Conservation (phyloP, 345 rosid species). For the Boechera retrofracta region DNA sequence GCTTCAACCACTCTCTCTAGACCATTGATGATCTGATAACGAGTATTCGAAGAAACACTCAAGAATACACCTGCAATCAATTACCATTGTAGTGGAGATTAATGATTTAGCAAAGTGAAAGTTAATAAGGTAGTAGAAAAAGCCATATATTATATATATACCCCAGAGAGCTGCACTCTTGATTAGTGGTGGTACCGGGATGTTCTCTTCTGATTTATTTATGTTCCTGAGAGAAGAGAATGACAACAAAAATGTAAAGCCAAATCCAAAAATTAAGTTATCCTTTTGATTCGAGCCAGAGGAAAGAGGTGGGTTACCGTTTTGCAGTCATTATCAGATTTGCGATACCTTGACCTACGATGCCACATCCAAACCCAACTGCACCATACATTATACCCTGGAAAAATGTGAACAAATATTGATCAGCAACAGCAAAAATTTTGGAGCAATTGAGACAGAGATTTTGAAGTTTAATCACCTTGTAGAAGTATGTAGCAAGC, state of each 20-base stretch:
- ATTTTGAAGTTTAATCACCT: constrained; percentile 45
- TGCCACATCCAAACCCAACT: constrained; percentile 93
- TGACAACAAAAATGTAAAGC: constrained; percentile 20
- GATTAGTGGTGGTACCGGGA: constrained; percentile 86
- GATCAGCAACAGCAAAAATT: background rate
- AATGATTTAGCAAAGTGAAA: constrained; percentile 8
- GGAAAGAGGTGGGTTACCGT: constrained; percentile 53
- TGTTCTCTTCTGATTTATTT: constrained; percentile 80
- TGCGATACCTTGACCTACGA: constrained; percentile 93
- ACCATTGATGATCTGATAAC: constrained; percentile 78
- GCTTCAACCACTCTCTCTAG: constrained; percentile 77
- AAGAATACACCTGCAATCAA: constrained; percentile 66
- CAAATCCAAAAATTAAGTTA: constrained; percentile 7
- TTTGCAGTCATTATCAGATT: constrained; percentile 93
- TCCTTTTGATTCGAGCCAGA: background rate
- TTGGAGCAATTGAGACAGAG: background rate
- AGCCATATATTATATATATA: constrained; percentile 41
- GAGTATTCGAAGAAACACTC: constrained; percentile 83
- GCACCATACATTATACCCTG: constrained; percentile 88
- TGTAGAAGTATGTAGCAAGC: constrained; percentile 74
- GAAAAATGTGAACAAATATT: background rate
- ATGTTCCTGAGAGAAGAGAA: constrained; percentile 56
- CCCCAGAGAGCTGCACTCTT: constrained; percentile 98
- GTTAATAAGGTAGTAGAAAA: background rate
- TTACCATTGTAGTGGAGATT: constrained; percentile 5